A percentile compares a stretch with the other conserved stretches of the same genome.
phyloP scores from a whole-genome alignment of 306 rosid species.

The Cyamopsis tetragonoloba region DNA sequence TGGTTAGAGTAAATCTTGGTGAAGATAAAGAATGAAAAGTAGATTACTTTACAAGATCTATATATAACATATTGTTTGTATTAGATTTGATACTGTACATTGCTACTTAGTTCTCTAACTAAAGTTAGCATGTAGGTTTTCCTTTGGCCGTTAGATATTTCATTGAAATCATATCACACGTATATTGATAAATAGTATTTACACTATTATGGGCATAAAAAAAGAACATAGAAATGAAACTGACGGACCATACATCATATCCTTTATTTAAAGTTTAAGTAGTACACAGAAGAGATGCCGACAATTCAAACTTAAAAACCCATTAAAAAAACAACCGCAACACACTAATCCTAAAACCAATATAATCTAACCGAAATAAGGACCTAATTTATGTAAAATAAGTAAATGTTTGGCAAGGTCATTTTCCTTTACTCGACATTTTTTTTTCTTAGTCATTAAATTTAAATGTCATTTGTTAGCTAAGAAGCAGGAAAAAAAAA shows the following conservation, averaged over 20 bases:
- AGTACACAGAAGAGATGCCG: background rate
- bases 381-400: background rate
- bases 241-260: background rate
- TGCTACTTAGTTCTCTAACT: slow-evolving; percentile 3
- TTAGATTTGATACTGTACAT: background rate
- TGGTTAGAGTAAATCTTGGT: background rate
- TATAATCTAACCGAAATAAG: background rate
- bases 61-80: background rate
- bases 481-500: background rate
- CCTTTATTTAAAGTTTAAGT: background rate
- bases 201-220: background rate
- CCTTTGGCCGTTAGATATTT: background rate
- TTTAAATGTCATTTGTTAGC: background rate
- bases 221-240: background rate
- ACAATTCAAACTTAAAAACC: background rate
- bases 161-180: background rate
- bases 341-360: background rate
- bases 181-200: slow-evolving; percentile 8
- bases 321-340: background rate
- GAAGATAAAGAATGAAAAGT: background rate
- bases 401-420: background rate
- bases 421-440: background rate
- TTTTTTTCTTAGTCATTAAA: background rate
- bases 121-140: background rate
- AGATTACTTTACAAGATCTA: background rate